phyloP scores from a whole-genome alignment of 1,139 yeast species.

The Debaryomycetaceae sp. region DNA sequence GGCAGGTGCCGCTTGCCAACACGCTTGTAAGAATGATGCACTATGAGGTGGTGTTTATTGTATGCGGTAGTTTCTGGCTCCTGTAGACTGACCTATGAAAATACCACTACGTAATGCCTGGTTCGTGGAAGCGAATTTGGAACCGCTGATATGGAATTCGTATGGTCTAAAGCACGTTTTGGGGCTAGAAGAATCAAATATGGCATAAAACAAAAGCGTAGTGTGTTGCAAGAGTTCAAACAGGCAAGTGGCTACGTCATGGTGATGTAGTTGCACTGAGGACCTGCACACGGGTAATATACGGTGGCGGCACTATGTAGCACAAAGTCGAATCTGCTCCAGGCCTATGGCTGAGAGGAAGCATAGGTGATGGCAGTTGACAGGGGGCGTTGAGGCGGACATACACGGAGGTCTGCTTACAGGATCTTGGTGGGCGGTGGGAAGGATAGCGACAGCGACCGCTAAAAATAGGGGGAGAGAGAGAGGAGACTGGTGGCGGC shows the following conservation, averaged over 20 bases:
- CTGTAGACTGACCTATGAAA: neutral
- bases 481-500: neutral
- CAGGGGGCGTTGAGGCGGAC: too few species aligned
- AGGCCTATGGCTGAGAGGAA: too few species aligned
- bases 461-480: too few species aligned
- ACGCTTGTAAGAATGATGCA: neutral
- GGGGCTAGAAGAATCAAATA: neutral
- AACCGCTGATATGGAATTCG: neutral
- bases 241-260: conserved; percentile 2
- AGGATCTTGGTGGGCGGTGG: neutral
- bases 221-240: neutral
- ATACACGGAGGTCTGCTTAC: too few species aligned
- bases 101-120: neutral
- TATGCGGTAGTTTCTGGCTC: neutral
- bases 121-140: neutral
- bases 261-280: conserved; percentile 2
- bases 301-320: neutral
- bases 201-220: neutral
- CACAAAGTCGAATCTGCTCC: neutral
- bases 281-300: too few species aligned
- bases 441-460: neutral
- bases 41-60: neutral
- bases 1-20: neutral
- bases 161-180: neutral
- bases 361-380: too few species aligned